These are phyloP conservation scores for Phytophthora meadii DNA, from an alignment of 352 stramenopile genomes.

Conservation along the genomic window DNA sequence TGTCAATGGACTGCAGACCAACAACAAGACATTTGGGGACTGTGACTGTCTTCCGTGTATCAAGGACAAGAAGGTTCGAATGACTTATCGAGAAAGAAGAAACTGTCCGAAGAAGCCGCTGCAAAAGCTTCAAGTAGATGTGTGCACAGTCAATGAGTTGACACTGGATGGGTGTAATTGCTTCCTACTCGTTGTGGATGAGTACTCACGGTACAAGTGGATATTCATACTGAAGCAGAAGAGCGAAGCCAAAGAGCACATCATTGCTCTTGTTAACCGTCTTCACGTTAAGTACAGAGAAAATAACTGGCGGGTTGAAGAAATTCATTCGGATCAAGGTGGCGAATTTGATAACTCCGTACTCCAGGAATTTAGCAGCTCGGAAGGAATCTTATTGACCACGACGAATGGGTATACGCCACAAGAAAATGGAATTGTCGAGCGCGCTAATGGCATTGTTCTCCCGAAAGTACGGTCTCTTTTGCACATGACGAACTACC, in stretches of 20 bases:
- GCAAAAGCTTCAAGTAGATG: neutral
- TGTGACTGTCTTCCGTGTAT: slow-evolving; percentile 2
- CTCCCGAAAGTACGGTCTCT: slow-evolving; percentile 3
- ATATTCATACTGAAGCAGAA: neutral
- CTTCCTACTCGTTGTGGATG: neutral
- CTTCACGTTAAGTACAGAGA: neutral
- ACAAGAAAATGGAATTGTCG: slow-evolving; percentile 10
- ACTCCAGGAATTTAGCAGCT: neutral
- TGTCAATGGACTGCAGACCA: too few relatives aligned
- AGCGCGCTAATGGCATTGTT: slow-evolving; percentile 7
- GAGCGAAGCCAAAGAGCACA: neutral
- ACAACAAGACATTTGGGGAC: too few relatives aligned
- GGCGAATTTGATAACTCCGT: neutral
- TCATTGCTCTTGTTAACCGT: neutral
- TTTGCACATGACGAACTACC: slow-evolving; percentile 8
- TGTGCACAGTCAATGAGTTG: neutral
- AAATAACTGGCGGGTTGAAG: neutral
- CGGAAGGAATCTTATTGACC: neutral
- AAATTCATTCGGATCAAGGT: slow-evolving; percentile 3
- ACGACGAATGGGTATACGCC: neutral
- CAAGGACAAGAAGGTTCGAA: neutral
- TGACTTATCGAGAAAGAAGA: neutral
- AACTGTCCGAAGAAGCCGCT: neutral
- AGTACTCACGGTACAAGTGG: neutral
- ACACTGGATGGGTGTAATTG: neutral